phyloP scores from a whole-genome alignment of 2,329 filamentous ascomycete genomes.

The Colletotrichum viniferum region DNA sequence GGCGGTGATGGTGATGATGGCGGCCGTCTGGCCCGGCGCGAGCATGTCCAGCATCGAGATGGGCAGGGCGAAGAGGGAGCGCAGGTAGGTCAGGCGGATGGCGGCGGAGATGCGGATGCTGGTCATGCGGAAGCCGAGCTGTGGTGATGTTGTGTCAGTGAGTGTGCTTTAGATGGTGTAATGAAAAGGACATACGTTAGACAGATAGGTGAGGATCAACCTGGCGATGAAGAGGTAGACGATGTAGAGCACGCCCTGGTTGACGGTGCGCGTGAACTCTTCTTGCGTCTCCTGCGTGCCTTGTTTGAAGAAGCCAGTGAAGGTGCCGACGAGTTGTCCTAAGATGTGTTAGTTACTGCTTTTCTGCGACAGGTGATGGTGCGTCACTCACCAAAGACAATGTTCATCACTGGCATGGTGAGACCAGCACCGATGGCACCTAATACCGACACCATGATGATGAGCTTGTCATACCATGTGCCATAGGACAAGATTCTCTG shows the following conservation, averaged over 20 bases:
- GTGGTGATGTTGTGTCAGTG: neutral
- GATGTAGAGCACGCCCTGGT: constrained; percentile 34
- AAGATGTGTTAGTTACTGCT: neutral
- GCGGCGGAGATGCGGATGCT: constrained; percentile 54
- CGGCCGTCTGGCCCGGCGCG: constrained; percentile 54
- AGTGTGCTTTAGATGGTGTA: no score
- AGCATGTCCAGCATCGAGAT: constrained; percentile 53
- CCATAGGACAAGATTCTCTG: constrained; percentile 14
- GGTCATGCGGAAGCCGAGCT: constrained; percentile 52
- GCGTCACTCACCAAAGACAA: constrained; percentile 34
- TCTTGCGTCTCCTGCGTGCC: constrained; percentile 15
- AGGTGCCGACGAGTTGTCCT: constrained; percentile 33
- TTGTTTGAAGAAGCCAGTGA: constrained; percentile 28
- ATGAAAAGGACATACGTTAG: constrained; percentile 28
- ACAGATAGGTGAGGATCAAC: constrained; percentile 35
- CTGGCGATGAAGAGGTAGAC: constrained; percentile 38
- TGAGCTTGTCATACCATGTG: constrained; percentile 8
- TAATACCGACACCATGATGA: constrained; percentile 7
- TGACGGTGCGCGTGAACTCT: constrained; percentile 15
- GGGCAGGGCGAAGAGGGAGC: constrained; percentile 52
- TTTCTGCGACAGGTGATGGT: neutral
- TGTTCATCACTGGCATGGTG: constrained; percentile 36
- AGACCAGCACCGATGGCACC: constrained; percentile 15
- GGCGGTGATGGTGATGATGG: constrained; percentile 55
- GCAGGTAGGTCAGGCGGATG: constrained; percentile 53